A percentile compares a stretch with the other conserved stretches of the same genome.
phyloP scores from a whole-genome alignment of 768 basidiomycete species.

The Tulasnella sp. region DNA sequence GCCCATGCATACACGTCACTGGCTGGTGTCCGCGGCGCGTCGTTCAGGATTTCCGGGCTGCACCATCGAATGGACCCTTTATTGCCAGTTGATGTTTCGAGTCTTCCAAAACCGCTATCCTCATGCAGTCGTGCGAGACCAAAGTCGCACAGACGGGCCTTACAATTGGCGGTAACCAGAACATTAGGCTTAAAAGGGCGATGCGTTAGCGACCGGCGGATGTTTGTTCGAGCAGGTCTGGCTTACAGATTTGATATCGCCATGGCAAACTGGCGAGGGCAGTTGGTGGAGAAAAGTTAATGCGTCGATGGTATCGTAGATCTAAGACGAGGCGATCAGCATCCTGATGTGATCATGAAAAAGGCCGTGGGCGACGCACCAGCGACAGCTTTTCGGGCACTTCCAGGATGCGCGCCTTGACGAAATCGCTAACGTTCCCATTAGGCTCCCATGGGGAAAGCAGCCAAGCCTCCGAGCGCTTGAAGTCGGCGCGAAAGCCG shows the following conservation, averaged over 20 bases:
- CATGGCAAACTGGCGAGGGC: neutral
- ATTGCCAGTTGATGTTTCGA: neutral
- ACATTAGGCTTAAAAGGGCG: neutral
- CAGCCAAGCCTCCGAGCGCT: neutral
- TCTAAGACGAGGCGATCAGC: neutral
- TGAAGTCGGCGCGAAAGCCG: neutral
- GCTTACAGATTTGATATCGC: neutral
- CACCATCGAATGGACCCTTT: constrained; percentile 8
- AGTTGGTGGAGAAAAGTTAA: neutral
- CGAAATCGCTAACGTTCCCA: neutral
- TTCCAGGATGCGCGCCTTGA: neutral
- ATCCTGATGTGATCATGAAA: neutral
- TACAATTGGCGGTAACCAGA: neutral
- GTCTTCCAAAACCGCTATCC: neutral
- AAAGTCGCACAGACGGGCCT: constrained; percentile 10
- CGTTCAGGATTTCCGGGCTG: neutral
- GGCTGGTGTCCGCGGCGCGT: neutral
- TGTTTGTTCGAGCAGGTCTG: neutral
- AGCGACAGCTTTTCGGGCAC: neutral
- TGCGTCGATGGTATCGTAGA: neutral
- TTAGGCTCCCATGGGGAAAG: neutral
- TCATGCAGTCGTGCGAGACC: neutral
- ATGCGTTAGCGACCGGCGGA: neutral
- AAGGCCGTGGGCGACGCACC: neutral
- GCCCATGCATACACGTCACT: neutral